Conservation (phyloP, 1,139 yeast genomes). For the Sugiyamaella paludigena region DNA sequence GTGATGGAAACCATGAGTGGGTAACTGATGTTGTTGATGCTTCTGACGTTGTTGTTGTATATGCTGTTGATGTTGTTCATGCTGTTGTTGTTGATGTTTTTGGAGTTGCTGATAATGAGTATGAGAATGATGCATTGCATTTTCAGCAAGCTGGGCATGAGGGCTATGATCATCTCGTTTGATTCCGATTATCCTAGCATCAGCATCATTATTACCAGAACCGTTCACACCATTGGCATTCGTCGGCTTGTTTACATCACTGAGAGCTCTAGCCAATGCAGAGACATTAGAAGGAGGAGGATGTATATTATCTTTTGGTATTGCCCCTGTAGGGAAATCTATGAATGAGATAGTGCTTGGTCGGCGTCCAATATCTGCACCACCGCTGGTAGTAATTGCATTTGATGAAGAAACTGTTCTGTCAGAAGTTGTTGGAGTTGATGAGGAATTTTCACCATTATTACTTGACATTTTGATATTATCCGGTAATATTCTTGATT, state of each 20-base stretch:
- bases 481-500: no score
- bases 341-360: slow-evolving; percentile 14
- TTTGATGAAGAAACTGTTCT: no score
- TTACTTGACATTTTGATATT: no score
- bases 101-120: neutral
- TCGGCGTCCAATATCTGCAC: slow-evolving; percentile 2
- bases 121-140: neutral
- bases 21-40: neutral
- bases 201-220: neutral
- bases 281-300: slow-evolving; percentile 2
- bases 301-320: slow-evolving; percentile 2
- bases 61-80: slow-evolving; percentile 11
- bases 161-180: neutral
- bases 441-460: no score
- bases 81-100: neutral
- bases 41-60: no score
- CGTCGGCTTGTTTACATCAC: neutral
- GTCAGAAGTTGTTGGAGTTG: no score
- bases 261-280: slow-evolving; percentile 2
- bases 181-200: neutral
- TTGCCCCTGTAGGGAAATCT: slow-evolving; percentile 2
- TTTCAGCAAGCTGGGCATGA: neutral
- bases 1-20: neutral
- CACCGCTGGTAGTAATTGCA: no score
- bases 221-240: neutral